Evolutionary conservation across 768 basidiomycete genomes (phyloP).

Genomic region (Gelatoporia subvermispora): DNA sequence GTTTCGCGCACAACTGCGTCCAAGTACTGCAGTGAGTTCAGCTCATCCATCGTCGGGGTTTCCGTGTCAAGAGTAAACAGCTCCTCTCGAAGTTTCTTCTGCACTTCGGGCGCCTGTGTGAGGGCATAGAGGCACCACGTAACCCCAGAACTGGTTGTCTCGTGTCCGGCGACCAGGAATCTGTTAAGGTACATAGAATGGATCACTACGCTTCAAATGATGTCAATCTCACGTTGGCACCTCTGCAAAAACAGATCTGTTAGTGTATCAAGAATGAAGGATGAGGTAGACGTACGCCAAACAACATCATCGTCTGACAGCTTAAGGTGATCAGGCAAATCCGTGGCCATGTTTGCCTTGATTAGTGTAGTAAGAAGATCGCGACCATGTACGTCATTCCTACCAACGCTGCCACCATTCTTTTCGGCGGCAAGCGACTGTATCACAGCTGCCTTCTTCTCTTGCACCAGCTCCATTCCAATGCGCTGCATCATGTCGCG

Average conservation of each 20-base stretch:
- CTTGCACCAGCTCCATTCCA: constrained; percentile 23
- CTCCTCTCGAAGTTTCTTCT: constrained; percentile 35
- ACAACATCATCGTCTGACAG: constrained; percentile 61
- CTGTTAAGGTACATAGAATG: constrained; percentile 22
- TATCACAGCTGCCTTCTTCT: constrained; percentile 30
- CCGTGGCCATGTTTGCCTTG: constrained; percentile 56
- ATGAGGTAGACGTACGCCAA: constrained; percentile 33
- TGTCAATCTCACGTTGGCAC: constrained; percentile 12
- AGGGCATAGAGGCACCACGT: constrained; percentile 34
- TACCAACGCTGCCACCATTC: constrained; percentile 25
- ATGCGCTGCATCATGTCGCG: constrained; percentile 22
- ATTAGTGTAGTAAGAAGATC: constrained; percentile 58
- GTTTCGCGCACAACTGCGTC: constrained; percentile 59
- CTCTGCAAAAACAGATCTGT: constrained; percentile 2
- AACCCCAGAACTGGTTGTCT: constrained; percentile 33
- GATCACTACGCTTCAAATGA: not conserved
- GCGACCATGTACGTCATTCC: constrained; percentile 30
- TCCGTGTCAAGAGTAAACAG: constrained; percentile 35
- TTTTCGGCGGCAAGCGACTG: constrained; percentile 19
- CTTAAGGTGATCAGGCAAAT: constrained; percentile 46
- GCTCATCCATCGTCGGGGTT: constrained; percentile 61
- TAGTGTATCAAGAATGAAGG: not conserved
- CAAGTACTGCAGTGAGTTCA: constrained; percentile 63
- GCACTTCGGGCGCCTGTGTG: constrained; percentile 29
- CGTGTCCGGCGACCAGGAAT: constrained; percentile 30